A percentile compares a stretch with the other conserved stretches of the same genome.
Conservation (phyloP, 371 early-diverging fungal species). For the Mortierella sp. region DNA sequence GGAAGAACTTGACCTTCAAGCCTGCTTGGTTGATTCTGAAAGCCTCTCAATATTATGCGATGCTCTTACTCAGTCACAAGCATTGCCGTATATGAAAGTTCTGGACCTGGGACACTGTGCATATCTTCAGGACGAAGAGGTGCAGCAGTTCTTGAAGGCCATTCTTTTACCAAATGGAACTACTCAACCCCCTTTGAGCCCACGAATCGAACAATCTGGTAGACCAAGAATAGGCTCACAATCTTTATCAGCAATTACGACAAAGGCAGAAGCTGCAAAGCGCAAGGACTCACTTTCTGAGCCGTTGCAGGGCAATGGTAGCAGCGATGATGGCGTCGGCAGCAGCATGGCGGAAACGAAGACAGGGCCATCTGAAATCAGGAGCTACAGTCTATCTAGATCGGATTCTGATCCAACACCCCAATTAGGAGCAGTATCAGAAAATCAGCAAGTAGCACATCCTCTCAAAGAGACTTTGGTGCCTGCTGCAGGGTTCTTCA, state of each 20-base stretch:
- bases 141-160: conserved; percentile 15
- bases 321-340: too few species aligned
- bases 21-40: conserved; percentile 24
- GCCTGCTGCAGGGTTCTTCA: conserved; percentile 26
- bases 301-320: background rate
- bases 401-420: conserved; percentile 24
- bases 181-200: background rate
- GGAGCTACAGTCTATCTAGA: background rate
- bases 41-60: conserved; percentile 19
- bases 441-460: background rate
- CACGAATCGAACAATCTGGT: background rate
- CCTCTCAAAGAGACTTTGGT: conserved; percentile 12
- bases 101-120: conserved; percentile 42
- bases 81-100: conserved; percentile 18
- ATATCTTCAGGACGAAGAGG: conserved; percentile 19
- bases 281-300: background rate
- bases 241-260: conserved; percentile 1
- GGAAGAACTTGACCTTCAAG: conserved; percentile 52
- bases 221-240: background rate
- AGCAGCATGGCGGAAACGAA: background rate
- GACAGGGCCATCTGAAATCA: background rate
- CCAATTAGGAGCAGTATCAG: background rate
- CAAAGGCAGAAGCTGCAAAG: background rate
- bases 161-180: conserved; percentile 28
- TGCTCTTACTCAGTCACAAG: conserved; percentile 8